A percentile compares a stretch with the other conserved stretches of the same genome.
These are phyloP conservation scores for Candida andamanensis DNA, from an alignment of 805 yeast genomes.

Conservation along the genomic window DNA sequence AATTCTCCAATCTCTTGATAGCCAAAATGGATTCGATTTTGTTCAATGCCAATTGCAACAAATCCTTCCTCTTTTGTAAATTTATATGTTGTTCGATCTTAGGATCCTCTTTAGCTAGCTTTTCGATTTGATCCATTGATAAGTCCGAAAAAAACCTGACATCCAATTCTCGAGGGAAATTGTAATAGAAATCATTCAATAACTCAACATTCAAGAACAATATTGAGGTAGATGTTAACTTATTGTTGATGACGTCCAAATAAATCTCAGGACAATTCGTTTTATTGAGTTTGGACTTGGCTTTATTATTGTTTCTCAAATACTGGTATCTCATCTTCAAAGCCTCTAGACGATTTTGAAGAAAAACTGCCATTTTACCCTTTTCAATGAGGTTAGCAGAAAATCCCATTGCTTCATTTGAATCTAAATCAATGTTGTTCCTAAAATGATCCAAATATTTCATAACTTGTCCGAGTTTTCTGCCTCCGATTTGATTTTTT, in stretches of 20 bases:
- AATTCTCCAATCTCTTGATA: constrained; percentile 32
- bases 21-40: constrained; percentile 85
- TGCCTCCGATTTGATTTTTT: constrained; percentile 71
- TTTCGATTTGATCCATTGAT: constrained; percentile 72
- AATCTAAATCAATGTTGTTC: constrained; percentile 29
- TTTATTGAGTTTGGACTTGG: constrained; percentile 74
- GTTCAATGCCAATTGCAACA: constrained; percentile 74
- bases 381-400: constrained; percentile 66
- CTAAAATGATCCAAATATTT: constrained; percentile 54
- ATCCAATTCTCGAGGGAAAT: constrained; percentile 88
- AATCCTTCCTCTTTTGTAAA: constrained; percentile 86
- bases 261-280: constrained; percentile 94
- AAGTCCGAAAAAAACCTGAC: constrained; percentile 59
- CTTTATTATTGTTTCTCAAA: constrained; percentile 67
- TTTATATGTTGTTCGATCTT: constrained; percentile 86
- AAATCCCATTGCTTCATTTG: constrained; percentile 79
- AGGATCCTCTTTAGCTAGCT: constrained; percentile 92
- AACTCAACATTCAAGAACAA: constrained; percentile 89
- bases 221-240: constrained; percentile 88
- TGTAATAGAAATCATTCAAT: constrained; percentile 90
- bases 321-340: constrained; percentile 67
- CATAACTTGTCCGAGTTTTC: constrained; percentile 79
- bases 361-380: constrained; percentile 81
- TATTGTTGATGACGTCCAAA: constrained; percentile 86
- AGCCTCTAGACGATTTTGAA: constrained; percentile 66